Percentiles rank a stretch among this genome's conserved stretches.
Evolutionary conservation across 371 early-diverging fungal genomes (phyloP).

Genomic region (Globomyces sp.): DNA sequence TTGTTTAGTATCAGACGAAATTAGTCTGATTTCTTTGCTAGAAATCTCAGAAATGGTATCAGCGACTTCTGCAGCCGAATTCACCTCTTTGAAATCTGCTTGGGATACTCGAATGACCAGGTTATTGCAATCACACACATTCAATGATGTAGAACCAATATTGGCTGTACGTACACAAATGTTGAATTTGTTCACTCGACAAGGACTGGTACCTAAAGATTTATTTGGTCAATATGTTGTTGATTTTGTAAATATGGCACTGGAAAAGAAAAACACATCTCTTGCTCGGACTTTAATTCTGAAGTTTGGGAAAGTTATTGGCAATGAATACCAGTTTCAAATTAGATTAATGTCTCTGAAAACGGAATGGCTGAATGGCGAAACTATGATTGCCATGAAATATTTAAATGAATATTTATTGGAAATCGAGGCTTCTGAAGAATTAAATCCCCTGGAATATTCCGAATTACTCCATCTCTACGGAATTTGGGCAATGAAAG

Average conservation of each 20-base stretch:
- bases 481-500: constrained; percentile 35
- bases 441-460: neutral
- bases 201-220: neutral
- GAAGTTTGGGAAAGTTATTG: constrained; percentile 17
- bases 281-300: constrained; percentile 12
- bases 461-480: constrained; percentile 29
- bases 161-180: neutral
- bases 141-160: constrained; percentile 6
- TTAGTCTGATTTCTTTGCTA: neutral
- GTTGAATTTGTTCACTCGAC: neutral
- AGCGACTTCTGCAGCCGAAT: neutral
- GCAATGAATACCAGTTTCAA: neutral
- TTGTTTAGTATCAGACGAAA: too few relatives aligned
- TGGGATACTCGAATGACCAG: neutral
- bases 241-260: neutral
- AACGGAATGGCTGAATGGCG: constrained; percentile 33
- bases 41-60: neutral
- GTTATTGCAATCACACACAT: neutral
- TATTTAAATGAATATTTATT: constrained; percentile 22
- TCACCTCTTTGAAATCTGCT: neutral
- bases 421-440: neutral
- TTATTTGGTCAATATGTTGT: constrained; percentile 4
- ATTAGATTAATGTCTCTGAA: constrained; percentile 13
- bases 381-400: constrained; percentile 27
- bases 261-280: neutral